Evolutionary conservation across 225 moss, liverwort and hornwort species (phyloP), one percentile per base, ranked within the genome.

Genomic region (Straminergon stramineum): DNA sequence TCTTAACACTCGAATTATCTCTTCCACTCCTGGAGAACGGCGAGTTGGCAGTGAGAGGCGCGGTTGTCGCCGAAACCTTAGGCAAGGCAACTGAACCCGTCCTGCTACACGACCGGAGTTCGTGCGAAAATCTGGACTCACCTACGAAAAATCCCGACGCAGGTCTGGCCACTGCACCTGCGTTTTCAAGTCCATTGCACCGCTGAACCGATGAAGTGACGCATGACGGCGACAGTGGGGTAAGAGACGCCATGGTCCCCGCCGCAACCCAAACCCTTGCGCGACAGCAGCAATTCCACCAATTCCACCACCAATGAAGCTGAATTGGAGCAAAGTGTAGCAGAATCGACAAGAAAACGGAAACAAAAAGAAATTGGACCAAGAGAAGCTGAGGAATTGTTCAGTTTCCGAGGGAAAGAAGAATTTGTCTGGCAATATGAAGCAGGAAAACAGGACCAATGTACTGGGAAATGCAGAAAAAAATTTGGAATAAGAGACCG

Each of bases 1-100:
- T 76, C 86, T 94, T 95, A 24, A 91, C 76, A 83, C 64, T 56
- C 64, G 88, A 91, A 60, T 78, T 83, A 15, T 86, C 91, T 16
- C 88, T 82, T 41, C 68, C 82, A 26, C 66, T 80, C 76, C 86
- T 92, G 52, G 92, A 90, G n/a, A 94, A 94, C 35, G 94, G 93
- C 56, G 89, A 79, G 63, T 93, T 92, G 81, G 94, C 95, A 43
- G 86, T 87, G 10, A 95, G 65, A 81, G 95, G 92, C 60, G 91
- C 93, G 61, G 83, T 89, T 43, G 87, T 69, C 45, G 91, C 92
- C 41, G 82, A 37, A 32, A 82, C 81, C 89, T 71, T 93, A 1
- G 67, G 37, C 35, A 57, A 61, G 37, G 37, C 73, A 15, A 75
- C 75, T 32, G 71, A n/a, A 70, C 75, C 70, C 37, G n/a, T 45